Evolutionary conservation across 2,329 filamentous ascomycete genomes (phyloP).

Genomic region (Botryotinia narcissicola): DNA sequence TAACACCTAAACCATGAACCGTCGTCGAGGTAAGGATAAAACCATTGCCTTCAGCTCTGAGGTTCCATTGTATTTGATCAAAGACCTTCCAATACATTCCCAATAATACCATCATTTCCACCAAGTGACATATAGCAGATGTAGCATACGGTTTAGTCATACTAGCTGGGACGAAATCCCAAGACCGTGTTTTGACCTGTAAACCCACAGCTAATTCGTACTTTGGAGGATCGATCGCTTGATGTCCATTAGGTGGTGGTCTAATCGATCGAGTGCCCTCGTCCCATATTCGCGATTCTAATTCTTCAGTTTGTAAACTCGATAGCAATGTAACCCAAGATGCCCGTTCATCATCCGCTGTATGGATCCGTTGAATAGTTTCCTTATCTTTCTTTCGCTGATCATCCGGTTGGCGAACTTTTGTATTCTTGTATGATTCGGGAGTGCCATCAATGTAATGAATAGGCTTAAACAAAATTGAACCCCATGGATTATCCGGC

Average conservation of each 20-base stretch:
- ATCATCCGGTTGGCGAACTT: slow-evolving; percentile 22
- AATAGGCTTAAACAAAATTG: slow-evolving; percentile 30
- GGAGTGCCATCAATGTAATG: slow-evolving; percentile 33
- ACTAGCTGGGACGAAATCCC: slow-evolving; percentile 42
- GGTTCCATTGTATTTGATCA: slow-evolving; percentile 49
- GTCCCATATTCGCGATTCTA: slow-evolving; percentile 47
- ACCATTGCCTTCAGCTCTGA: slow-evolving; percentile 44
- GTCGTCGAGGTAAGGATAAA: slow-evolving; percentile 40
- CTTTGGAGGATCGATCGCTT: slow-evolving; percentile 12
- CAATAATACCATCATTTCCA: slow-evolving; percentile 40
- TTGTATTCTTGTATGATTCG: slow-evolving; percentile 31
- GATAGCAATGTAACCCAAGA: slow-evolving; percentile 54
- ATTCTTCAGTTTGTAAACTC: slow-evolving; percentile 51
- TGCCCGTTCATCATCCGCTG: slow-evolving; percentile 55
- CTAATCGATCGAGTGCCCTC: neutral
- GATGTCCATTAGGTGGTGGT: slow-evolving; percentile 5
- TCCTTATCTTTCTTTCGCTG: slow-evolving; percentile 21
- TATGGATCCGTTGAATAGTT: slow-evolving; percentile 43
- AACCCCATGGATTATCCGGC: slow-evolving; percentile 33
- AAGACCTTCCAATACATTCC: slow-evolving; percentile 60
- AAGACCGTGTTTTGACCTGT: slow-evolving; percentile 39
- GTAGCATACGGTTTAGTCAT: slow-evolving; percentile 40
- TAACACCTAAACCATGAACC: slow-evolving; percentile 50
- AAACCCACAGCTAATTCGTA: slow-evolving; percentile 35
- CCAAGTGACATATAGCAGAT: slow-evolving; percentile 39